Evolutionary conservation across 495 filamentous ascomycete species (phyloP), one percentile per base, ranked within the genome.

Genomic region (Aspergillus haitiensis): DNA sequence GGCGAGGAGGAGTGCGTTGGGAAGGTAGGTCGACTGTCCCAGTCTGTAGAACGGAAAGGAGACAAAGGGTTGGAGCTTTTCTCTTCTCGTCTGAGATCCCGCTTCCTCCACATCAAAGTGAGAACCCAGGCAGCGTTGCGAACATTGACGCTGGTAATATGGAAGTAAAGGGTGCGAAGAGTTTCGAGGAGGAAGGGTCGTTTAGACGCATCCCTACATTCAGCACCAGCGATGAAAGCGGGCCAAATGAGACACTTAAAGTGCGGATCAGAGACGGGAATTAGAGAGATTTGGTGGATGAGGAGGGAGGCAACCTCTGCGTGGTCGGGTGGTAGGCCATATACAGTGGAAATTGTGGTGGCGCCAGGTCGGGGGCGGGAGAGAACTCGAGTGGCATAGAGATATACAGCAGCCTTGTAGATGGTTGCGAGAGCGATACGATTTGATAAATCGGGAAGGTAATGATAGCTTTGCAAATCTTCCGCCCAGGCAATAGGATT

Each of bases 241-340:
- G 75, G 75, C 77, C 77, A 80, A 18, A 80, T 78, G 35, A 77
- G 72, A 52, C 77, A 78, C 64, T 80, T 80, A 68, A 78, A 78
- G 57, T 80, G 77, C 10, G 72, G 67, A 34, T 80, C 77, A 0
- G 74, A 67, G 51, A 55, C 35, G 2, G 71, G 72, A 47, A 63
- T 69, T 9, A 72, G 68, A 13, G 69, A 69, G 31, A 80, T 69
- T 16, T 78, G 72, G 36, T 67, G 62, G 42, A 78, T 66, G 52
- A 78, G 71, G 11, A 74, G 68, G 34, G 67, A 61, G n/a, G 72
- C 66, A 11, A 76, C 62, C 33, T 60, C 55, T n/a, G 58, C 48
- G 59, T 78, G 75, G 55, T 77, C 73, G 0, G 59, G 47, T 2
- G 72, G 71, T n/a, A 75, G 63, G 7, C 69, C 68, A 15, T 72